phyloP scores from a whole-genome alignment of 2,329 filamentous ascomycete species.

The Zymoseptoria brevis region DNA sequence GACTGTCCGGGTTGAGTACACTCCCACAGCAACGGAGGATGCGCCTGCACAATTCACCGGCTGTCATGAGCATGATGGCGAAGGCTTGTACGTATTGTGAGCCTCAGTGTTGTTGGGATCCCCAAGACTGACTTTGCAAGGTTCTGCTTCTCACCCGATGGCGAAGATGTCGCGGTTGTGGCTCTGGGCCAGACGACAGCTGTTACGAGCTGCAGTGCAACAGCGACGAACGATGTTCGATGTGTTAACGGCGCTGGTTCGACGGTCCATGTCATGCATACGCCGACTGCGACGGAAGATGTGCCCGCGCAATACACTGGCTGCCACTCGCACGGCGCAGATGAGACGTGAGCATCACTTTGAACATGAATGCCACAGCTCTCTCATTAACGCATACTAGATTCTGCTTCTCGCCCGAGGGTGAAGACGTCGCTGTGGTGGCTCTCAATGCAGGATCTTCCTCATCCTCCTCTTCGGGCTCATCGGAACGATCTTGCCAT shows the following conservation, averaged over 20 bases:
- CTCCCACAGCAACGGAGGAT: constrained; percentile 44
- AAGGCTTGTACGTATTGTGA: constrained; percentile 47
- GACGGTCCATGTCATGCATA: no score
- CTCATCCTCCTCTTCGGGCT: neutral
- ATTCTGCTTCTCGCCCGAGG: constrained; percentile 3
- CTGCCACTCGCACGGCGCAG: neutral
- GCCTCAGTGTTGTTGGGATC: no score
- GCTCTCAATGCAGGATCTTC: constrained; percentile 24
- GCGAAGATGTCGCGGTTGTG: no score
- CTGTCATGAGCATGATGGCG: constrained; percentile 53
- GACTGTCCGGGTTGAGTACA: constrained; percentile 42
- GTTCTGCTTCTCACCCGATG: no score
- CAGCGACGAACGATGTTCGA: no score
- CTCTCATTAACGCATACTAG: neutral
- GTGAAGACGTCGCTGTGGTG: constrained; percentile 2
- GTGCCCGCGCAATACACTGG: no score
- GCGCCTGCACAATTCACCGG: constrained; percentile 43
- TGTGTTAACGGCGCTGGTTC: no score
- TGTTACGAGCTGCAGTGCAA: no score
- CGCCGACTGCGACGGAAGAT: no score
- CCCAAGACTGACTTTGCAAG: no score
- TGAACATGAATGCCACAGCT: neutral
- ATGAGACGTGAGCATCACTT: no score
- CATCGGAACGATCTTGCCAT: constrained; percentile 46
- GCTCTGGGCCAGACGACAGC: no score